These are phyloP conservation scores for Voacanga thouarsii DNA, from an alignment of 257 asterid genomes.

Conservation along the genomic window DNA sequence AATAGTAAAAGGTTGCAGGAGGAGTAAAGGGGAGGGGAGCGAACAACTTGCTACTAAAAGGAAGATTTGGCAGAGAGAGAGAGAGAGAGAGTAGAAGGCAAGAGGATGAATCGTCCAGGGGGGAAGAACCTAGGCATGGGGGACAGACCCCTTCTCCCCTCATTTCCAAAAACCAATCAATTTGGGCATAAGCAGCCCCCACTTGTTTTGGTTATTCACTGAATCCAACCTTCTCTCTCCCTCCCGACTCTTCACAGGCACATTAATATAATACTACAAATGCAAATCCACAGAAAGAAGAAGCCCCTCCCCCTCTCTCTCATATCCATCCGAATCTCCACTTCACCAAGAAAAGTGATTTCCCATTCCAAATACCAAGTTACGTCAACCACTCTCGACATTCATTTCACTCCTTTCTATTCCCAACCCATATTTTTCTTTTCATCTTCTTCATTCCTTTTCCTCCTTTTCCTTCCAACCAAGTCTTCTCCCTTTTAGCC, in stretches of 20 bases:
- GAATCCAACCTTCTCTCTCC: constrained; percentile 26
- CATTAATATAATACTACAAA: background rate
- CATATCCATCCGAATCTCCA: constrained; percentile 17
- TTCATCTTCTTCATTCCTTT: background rate
- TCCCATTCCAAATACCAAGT: no score
- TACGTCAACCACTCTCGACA: background rate
- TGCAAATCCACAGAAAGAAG: constrained; percentile 4
- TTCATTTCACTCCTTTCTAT: background rate
- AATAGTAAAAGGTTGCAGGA: background rate
- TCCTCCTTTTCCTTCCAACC: background rate
- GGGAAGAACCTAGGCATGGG: constrained; percentile 33
- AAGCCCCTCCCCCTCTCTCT: background rate
- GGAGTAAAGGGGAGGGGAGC: no score
- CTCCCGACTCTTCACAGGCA: background rate
- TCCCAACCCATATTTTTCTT: background rate
- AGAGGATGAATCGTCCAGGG: constrained; percentile 13
- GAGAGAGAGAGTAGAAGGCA: background rate
- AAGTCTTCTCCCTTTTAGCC: background rate
- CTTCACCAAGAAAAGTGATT: background rate
- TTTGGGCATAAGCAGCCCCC: constrained; percentile 25
- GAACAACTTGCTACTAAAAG: background rate
- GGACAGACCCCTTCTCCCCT: constrained; percentile 6
- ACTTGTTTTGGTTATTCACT: constrained; percentile 25
- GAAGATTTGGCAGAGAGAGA: background rate
- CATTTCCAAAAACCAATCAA: constrained; percentile 7